Percentiles rank a stretch among this genome's conserved stretches.
Evolutionary conservation across 1,284 basidiomycete species (phyloP).

Genomic region (Malassezia dermatis): DNA sequence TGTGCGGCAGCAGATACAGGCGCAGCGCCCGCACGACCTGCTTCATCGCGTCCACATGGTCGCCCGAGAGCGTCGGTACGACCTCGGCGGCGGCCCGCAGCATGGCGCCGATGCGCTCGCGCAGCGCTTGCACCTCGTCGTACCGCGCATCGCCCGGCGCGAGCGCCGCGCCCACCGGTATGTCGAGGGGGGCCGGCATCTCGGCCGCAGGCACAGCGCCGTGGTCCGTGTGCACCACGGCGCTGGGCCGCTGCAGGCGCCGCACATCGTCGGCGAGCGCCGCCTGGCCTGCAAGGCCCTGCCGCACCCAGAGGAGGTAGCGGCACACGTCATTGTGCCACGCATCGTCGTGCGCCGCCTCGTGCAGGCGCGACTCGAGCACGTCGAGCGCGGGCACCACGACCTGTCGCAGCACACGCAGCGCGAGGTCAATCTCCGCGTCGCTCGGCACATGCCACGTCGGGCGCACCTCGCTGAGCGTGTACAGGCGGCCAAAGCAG

Average conservation of each 20-base stretch:
- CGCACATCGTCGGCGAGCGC: constrained; percentile 55
- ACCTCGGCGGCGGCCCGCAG: constrained; percentile 60
- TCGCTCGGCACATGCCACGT: constrained; percentile 75
- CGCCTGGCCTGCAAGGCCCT: constrained; percentile 63
- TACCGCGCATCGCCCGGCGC: constrained; percentile 59
- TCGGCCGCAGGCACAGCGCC: constrained; percentile 60
- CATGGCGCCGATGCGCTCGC: constrained; percentile 61
- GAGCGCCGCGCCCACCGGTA: constrained; percentile 61
- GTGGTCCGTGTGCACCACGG: constrained; percentile 48
- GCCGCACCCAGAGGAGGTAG: constrained; percentile 55
- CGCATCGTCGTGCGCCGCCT: constrained; percentile 39
- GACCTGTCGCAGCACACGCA: constrained; percentile 66
- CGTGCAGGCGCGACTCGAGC: constrained; percentile 14
- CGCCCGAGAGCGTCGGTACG: constrained; percentile 54
- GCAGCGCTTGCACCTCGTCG: constrained; percentile 57
- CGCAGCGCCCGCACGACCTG: constrained; percentile 49
- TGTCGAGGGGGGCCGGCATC: constrained; percentile 49
- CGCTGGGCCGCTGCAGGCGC: constrained; percentile 53
- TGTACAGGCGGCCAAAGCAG: constrained; percentile 75
- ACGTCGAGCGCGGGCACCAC: constrained; percentile 56
- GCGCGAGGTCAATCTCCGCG: constrained; percentile 68
- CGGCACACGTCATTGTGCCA: constrained; percentile 90
- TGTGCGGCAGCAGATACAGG: constrained; percentile 37
- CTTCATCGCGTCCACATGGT: constrained; percentile 79
- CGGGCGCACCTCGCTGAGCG: constrained; percentile 66